Evolutionary conservation across 805 yeast species (phyloP), one percentile per base, ranked within the genome.

Genomic region (Wickerhamiella nectarea): DNA sequence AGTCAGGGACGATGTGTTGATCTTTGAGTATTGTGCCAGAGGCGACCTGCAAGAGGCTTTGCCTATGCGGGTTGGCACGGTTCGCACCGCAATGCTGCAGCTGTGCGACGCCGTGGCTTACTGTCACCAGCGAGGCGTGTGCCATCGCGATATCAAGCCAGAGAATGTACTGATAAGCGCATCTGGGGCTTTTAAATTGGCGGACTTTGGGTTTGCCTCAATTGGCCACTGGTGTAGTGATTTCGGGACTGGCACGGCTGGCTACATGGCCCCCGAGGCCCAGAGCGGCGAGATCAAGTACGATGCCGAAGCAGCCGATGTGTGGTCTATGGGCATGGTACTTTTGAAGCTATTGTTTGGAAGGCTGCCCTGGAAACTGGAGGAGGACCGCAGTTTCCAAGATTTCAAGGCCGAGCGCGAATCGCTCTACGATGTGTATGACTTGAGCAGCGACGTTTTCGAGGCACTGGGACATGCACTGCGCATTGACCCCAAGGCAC

Each of bases 211-310:
- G 4, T 68, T 89, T 18, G 86, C 95, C 18, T 74, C 89, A 46
- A 70, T 72, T 38, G 69, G 72, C 9, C 63, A 68, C 34, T 61
- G 64, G 37, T 77, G 83, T 53, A 63, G 73, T 28, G 86, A 84
- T 55, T 81, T 85, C 58, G 94, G 83, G 48, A 81, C 84, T 46
- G 95, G 95, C 19, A 75, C 84, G 44, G 94, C 84, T 62, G 70
- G 94, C 49, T 86, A 86, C 61, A 86, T 86, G 96, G 93, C 95
- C 0, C 96, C 96, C 1, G 96, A 86, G 57, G 63, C 85, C 46
- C 78, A 85, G 56, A 26, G 9, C 20, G 94, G 85, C 52, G 64
- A 65, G 37, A 43, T 49, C 37, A 47, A 69, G 35, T 87, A 86
- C 59, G 80, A 80, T 53, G 84, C 94, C 7, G 75, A 78, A 17